Base-by-base conservation (phyloP, 768 basidiomycete genomes). In the Suillus variegatus region DNA sequence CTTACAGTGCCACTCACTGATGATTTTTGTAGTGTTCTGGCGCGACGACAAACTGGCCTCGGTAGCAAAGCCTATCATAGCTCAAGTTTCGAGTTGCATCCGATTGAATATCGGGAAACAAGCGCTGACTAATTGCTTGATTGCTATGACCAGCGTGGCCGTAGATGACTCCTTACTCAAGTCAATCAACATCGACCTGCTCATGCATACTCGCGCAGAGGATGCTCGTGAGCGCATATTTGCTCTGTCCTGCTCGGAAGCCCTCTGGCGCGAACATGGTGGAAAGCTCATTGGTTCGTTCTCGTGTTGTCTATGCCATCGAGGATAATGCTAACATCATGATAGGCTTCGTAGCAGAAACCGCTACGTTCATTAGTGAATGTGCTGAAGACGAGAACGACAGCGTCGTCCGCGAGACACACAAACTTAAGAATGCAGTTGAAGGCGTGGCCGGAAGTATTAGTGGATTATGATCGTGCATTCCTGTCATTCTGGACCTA, bases 161-260 rank as follows among this genome's bases (percentile, higher is more conserved):
- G 84, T 84, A 71, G 89, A 90, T 72, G 81, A 83, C 43, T 74
- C 65, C 9, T 71, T 92, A 20, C 85, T 96, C 68, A 97, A 97
- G 75, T 73, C 82, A 10, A 80, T 97, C 76, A 98, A 98, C 80
- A 81, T 93, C 25, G 84, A 88, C 63, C 74, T 98, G 36, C 85
- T 97, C 61, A 92, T 97, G 89, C 88, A 93, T 66, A 97, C 95
- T 0, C 89, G 95, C 18, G 90, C 91, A 6, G 95, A 97, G 63
- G 89, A 93, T 66, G 77, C 84, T 3, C 81, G 81, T 22, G 76
- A 88, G n/a, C 86, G 94, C 8, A 74, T 94, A 13, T 83, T 86
- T 57, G 93, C 94, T 1, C 76, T 99, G 57, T 74, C 79, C 8
- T 91, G 88, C 68, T 80, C 90, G 16, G 85, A 86, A 36, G 82